Evolutionary conservation across 192 early-diverging fungal species (phyloP), one percentile per base, ranked within the genome.

Genomic region (Backusella sp.): DNA sequence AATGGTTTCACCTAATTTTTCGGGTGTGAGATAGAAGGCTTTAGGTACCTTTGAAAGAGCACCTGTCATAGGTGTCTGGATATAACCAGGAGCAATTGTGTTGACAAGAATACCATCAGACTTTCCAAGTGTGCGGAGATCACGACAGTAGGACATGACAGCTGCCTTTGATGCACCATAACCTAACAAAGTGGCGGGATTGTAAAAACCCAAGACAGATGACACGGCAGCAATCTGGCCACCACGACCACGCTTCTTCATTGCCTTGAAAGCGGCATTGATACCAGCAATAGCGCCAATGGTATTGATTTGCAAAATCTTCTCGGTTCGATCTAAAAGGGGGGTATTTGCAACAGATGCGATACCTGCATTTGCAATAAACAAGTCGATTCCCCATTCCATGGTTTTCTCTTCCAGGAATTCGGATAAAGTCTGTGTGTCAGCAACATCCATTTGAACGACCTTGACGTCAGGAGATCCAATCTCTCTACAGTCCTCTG

Each of bases 291-390:
- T 37, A 26, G 70, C 65, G 8, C 79, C 79, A 6, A 68, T 17
- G 1, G 68, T 32, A n/a, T 69, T 52, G 21, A 23, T 62, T 11
- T 44, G 32, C 15, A 70, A 26, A 17, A 76, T 37, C 15, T 59
- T 19, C 37, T 28, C 68, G 3, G 53, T 62, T 34, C 70, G 32
- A 66, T 69, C 36, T 14, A 34, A 23, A 21, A 34, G 26, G 12
- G 34, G 3, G 0, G 28, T 34, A 8, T 49, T n/a, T 21, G 26
- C 5, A 15, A 32, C 23, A 9, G 39, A 5, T 3, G 28, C 23
- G 12, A 76, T 76, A 41, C 79, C 79, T 7, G 79, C 79, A 59
- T 80, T 80, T 28, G 79, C 75, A 35, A 80, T 59, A 26, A 80
- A 46, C 14, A 80, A 49, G 28, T 80, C 79, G 19, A 80, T 80